phyloP scores from a whole-genome alignment of 352 stramenopile genomes.

The Phytophthora pini region DNA sequence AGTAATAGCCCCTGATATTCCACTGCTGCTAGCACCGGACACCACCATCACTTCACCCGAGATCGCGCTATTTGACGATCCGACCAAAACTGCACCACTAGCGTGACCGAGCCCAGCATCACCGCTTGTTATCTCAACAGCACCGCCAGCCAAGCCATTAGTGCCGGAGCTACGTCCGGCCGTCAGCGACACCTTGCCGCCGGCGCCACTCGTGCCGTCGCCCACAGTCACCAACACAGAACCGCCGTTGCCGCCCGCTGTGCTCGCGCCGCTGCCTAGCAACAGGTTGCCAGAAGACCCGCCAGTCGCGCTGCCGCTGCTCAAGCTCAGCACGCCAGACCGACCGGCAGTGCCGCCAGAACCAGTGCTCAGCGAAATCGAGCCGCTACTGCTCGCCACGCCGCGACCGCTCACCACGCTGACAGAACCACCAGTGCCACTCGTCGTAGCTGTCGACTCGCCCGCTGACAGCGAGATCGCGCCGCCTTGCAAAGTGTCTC shows the following conservation, averaged over 20 bases:
- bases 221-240: slow-evolving; percentile 31
- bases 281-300: slow-evolving; percentile 19
- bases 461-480: slow-evolving; percentile 9
- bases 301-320: slow-evolving; percentile 11
- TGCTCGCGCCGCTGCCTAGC: slow-evolving; percentile 22
- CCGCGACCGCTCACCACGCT: slow-evolving; percentile 31
- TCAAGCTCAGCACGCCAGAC: slow-evolving; percentile 14
- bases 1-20: slow-evolving; percentile 31
- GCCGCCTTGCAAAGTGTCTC: slow-evolving; percentile 21
- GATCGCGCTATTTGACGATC: slow-evolving; percentile 21
- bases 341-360: slow-evolving; percentile 12
- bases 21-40: slow-evolving; percentile 15
- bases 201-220: slow-evolving; percentile 3
- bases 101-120: not conserved
- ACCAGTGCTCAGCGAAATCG: slow-evolving; percentile 25
- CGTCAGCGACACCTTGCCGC: slow-evolving; percentile 26
- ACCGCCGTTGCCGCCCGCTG: slow-evolving; percentile 24
- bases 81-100: slow-evolving; percentile 38
- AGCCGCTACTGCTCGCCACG: slow-evolving; percentile 28
- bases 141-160: slow-evolving; percentile 2
- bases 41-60: not conserved
- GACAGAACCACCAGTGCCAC: slow-evolving; percentile 7
- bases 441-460: not conserved
- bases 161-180: slow-evolving; percentile 8
- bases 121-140: slow-evolving; percentile 11